Percentiles rank a stretch among this genome's conserved stretches.
phyloP scores from a whole-genome alignment of 2,329 filamentous ascomycete genomes.

The Colletotrichum karsti region DNA sequence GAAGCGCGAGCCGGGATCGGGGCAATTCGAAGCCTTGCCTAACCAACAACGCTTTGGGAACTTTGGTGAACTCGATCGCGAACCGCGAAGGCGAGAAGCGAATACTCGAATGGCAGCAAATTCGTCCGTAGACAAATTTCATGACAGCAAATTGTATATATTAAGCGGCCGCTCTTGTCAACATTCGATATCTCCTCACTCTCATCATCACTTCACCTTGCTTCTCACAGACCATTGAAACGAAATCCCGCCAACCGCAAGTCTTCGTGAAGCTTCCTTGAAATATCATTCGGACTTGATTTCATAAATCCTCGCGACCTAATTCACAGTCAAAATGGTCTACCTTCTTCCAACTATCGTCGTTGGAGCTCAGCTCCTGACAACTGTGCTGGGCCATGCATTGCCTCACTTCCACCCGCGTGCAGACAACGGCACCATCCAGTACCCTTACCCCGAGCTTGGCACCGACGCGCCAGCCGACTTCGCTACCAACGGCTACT shows the following conservation, averaged over 20 bases:
- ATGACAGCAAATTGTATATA: too few species aligned
- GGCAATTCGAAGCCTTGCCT: background rate
- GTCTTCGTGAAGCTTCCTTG: too few species aligned
- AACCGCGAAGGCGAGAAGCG: background rate
- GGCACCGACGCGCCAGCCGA: constrained; percentile 32
- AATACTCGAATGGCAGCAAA: background rate
- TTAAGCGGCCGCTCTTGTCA: too few species aligned
- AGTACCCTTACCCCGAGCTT: constrained; percentile 4
- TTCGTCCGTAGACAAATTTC: background rate
- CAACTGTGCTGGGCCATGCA: background rate
- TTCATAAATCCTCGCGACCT: background rate
- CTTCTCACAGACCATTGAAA: too few species aligned
- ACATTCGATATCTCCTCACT: too few species aligned
- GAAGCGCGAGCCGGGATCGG: background rate
- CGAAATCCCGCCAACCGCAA: too few species aligned
- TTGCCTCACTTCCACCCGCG: background rate
- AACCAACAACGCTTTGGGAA: background rate
- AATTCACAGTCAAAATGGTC: background rate
- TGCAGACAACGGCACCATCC: background rate
- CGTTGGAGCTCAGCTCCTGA: background rate
- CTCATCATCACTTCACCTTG: too few species aligned
- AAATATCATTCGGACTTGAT: too few species aligned
- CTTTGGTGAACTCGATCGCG: background rate
- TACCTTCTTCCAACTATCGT: background rate
- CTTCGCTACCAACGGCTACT: constrained; percentile 41